Percentiles rank a stretch among this genome's conserved stretches.
These are phyloP conservation scores for Incumbomyces lentus DNA, from an alignment of 2,329 filamentous ascomycete species.

Conservation along the genomic window DNA sequence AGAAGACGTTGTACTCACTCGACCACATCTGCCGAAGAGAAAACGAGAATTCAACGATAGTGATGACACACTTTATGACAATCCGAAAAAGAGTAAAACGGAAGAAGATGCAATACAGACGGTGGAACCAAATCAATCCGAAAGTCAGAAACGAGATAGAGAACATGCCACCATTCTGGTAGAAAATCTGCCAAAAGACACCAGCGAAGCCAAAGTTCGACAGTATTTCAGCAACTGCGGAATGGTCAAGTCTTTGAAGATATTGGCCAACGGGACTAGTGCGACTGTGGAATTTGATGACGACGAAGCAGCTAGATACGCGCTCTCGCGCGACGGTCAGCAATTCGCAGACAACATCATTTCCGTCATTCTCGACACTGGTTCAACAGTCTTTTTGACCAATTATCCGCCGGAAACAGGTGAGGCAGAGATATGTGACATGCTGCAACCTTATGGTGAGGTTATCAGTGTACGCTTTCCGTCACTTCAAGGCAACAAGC, in stretches of 20 bases:
- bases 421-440: slow-evolving; percentile 42
- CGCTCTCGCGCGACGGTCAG: slow-evolving; percentile 71
- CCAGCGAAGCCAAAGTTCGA: slow-evolving; percentile 61
- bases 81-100: slow-evolving; percentile 55
- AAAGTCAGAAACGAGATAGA: slow-evolving; percentile 62
- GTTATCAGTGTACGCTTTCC: slow-evolving; percentile 82
- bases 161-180: slow-evolving; percentile 83
- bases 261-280: slow-evolving; percentile 56
- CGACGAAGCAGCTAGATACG: slow-evolving; percentile 68
- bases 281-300: slow-evolving; percentile 79
- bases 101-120: slow-evolving; percentile 27
- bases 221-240: slow-evolving; percentile 92
- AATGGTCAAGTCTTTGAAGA: slow-evolving; percentile 64
- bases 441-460: slow-evolving; percentile 60
- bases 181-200: slow-evolving; percentile 60
- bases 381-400: slow-evolving; percentile 75
- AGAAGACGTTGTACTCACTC: slow-evolving; percentile 21
- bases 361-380: slow-evolving; percentile 61
- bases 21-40: slow-evolving; percentile 45
- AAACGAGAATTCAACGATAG: slow-evolving; percentile 54
- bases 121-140: slow-evolving; percentile 28
- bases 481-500: slow-evolving; percentile 77
- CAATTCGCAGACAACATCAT: slow-evolving; percentile 64
- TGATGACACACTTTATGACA: slow-evolving; percentile 32
- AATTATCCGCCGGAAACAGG: slow-evolving; percentile 62